phyloP scores from a whole-genome alignment of 2,329 filamentous ascomycete genomes.

The Ustilaginoidea virens region DNA sequence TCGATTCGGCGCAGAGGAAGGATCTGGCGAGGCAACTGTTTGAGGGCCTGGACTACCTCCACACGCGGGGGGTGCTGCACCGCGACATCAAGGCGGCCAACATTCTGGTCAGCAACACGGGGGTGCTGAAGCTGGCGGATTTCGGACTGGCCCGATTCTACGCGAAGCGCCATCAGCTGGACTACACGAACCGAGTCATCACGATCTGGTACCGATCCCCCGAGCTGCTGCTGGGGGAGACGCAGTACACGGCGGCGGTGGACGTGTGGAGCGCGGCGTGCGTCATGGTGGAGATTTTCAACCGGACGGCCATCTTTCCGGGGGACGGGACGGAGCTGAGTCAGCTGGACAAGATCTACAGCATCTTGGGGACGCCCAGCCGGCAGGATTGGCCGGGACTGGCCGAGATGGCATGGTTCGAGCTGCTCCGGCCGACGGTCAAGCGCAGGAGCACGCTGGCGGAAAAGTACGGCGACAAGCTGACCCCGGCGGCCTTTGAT shows the following conservation, averaged over 20 bases:
- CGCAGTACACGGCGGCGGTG: conserved; percentile 75
- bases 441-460: conserved; percentile 62
- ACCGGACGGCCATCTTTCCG: conserved; percentile 81
- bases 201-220: conserved; percentile 96
- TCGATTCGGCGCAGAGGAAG: conserved; percentile 79
- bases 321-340: conserved; percentile 92
- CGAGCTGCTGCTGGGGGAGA: conserved; percentile 80
- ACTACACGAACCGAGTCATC: conserved; percentile 97
- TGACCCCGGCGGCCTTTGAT: conserved; percentile 71
- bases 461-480: conserved; percentile 62
- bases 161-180: conserved; percentile 75
- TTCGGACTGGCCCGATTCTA: conserved; percentile 96
- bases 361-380: conserved; percentile 76
- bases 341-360: conserved; percentile 94
- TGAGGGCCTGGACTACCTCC: conserved; percentile 83
- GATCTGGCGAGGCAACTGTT: conserved; percentile 87
- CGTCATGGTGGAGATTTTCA: conserved; percentile 94
- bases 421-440: conserved; percentile 67
- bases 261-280: conserved; percentile 97
- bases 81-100: conserved; percentile 98
- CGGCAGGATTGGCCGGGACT: conserved; percentile 75
- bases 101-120: conserved; percentile 81
- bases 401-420: conserved; percentile 93
- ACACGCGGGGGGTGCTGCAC: conserved; percentile 84
- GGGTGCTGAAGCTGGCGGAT: conserved; percentile 82